Percentiles rank a stretch among this genome's conserved stretches.
phyloP scores from a whole-genome alignment of 2,329 filamentous ascomycete genomes.

The Colletotrichum salicis region DNA sequence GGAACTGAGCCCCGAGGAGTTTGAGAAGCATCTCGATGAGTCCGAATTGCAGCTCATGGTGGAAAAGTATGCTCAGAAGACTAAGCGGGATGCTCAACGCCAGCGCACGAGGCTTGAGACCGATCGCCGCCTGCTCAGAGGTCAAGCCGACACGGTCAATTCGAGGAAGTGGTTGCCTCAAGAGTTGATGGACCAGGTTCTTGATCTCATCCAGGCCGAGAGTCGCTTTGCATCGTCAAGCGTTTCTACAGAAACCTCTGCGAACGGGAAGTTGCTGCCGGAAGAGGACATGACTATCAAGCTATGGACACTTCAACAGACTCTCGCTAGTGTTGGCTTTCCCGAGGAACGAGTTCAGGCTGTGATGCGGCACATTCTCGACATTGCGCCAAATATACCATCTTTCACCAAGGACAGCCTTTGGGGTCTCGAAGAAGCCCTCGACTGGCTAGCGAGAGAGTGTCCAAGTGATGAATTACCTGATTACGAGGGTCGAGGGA shows the following conservation, averaged over 20 bases:
- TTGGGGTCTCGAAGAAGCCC: constrained; percentile 87
- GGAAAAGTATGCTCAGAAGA: constrained; percentile 83
- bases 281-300: constrained; percentile 84
- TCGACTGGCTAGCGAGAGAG: constrained; percentile 91
- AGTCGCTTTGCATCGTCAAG: constrained; percentile 66
- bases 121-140: constrained; percentile 82
- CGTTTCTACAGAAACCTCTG: constrained; percentile 53
- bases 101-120: constrained; percentile 84
- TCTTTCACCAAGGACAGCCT: constrained; percentile 70
- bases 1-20: constrained; percentile 82
- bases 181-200: constrained; percentile 80
- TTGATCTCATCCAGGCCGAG: constrained; percentile 78
- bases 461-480: constrained; percentile 76
- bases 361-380: constrained; percentile 73
- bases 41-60: constrained; percentile 90
- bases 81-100: constrained; percentile 80
- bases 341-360: constrained; percentile 69
- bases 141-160: constrained; percentile 79
- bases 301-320: constrained; percentile 85
- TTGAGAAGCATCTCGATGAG: constrained; percentile 88
- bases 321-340: constrained; percentile 76
- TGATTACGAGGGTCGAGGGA: constrained; percentile 69
- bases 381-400: constrained; percentile 72
- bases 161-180: constrained; percentile 82
- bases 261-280: constrained; percentile 63